Evolutionary conservation across 257 asterid species (phyloP).

Genomic region (Solanum virginianum): DNA sequence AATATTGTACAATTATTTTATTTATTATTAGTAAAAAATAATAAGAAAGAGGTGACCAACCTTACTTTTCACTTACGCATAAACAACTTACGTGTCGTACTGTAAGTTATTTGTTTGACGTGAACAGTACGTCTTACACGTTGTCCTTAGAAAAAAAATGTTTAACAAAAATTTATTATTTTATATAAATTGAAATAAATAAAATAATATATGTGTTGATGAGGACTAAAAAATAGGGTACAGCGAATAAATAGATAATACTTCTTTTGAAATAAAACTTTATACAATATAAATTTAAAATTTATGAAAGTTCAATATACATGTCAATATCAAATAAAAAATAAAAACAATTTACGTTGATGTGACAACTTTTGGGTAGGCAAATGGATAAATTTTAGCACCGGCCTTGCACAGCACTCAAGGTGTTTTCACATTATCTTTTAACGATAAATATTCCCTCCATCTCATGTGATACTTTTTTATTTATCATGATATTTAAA

Average conservation of each 20-base stretch:
- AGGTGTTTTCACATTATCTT: not conserved
- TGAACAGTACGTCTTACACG: not conserved
- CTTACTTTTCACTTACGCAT: not conserved
- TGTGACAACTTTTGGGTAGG: not conserved
- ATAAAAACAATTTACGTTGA: not conserved
- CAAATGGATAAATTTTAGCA: not conserved
- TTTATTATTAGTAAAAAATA: no score
- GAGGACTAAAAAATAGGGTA: no score
- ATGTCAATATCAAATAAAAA: no score
- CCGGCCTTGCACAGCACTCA: not conserved
- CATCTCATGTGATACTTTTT: no score
- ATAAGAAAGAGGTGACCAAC: not conserved
- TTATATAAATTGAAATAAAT: not conserved
- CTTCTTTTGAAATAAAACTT: no score
- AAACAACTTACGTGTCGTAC: not conserved
- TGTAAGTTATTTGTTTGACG: not conserved
- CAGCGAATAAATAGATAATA: no score
- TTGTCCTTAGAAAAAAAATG: not conserved
- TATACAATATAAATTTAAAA: no score
- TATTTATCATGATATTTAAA: no score
- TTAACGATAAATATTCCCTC: no score
- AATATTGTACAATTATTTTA: not conserved
- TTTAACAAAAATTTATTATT: not conserved
- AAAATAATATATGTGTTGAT: not conserved
- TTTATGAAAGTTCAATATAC: no score